phyloP scores from a whole-genome alignment of 225 moss, liverwort and hornwort genomes.

The Pleurozium schreberi region DNA sequence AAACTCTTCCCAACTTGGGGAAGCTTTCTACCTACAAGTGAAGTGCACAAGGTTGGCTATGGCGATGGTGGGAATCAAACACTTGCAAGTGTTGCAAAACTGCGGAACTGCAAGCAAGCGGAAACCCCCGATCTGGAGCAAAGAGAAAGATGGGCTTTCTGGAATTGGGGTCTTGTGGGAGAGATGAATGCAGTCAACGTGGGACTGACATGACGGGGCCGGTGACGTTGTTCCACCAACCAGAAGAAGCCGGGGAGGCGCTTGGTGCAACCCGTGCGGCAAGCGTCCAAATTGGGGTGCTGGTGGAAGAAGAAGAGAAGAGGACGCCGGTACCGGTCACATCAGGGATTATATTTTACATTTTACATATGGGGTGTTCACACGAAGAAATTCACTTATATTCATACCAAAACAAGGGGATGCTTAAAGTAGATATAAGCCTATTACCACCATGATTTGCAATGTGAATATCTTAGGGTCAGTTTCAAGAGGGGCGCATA shows the following conservation, averaged over 20 bases:
- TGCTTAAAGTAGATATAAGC: no score
- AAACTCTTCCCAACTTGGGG: background rate
- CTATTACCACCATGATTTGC: background rate
- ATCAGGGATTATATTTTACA: background rate
- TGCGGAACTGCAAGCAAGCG: background rate
- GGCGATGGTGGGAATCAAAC: background rate
- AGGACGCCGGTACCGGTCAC: no score
- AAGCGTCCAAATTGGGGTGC: background rate
- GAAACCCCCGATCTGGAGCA: background rate
- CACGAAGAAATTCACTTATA: background rate
- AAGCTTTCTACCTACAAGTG: background rate
- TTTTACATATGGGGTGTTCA: background rate
- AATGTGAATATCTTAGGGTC: rapidly evolving
- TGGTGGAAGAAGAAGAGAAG: background rate
- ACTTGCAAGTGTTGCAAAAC: background rate
- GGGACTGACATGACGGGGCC: background rate
- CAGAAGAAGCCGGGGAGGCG: background rate
- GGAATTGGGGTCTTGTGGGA: background rate
- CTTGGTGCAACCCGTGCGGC: background rate
- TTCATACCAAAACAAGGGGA: no score
- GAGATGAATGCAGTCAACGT: background rate
- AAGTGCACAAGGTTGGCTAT: background rate
- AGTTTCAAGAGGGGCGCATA: background rate
- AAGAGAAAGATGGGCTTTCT: background rate
- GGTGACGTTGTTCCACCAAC: conserved; percentile 1